phyloP scores from a whole-genome alignment of 208 protist species.

The Willaertia magna region DNA sequence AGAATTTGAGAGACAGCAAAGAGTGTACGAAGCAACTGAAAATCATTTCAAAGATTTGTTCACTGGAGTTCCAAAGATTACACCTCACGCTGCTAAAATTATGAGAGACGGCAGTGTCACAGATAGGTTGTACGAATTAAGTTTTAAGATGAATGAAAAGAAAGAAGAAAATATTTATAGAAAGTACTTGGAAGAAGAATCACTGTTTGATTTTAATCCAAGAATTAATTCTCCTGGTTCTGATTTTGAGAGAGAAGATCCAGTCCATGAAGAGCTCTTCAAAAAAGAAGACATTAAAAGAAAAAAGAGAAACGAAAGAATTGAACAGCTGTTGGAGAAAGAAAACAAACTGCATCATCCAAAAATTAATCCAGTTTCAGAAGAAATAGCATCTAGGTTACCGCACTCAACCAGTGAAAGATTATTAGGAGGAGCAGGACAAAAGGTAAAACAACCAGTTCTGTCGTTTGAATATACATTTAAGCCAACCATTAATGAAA shows the following conservation, averaged over 20 bases:
- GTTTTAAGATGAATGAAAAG: slow-evolving; percentile 36
- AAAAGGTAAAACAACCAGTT: neutral
- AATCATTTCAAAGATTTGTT: slow-evolving; percentile 33
- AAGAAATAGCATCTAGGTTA: slow-evolving; percentile 43
- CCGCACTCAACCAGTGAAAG: slow-evolving; percentile 43
- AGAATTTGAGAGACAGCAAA: slow-evolving; percentile 38
- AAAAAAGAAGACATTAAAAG: slow-evolving; percentile 29
- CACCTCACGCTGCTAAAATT: slow-evolving; percentile 40
- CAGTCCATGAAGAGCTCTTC: slow-evolving; percentile 32
- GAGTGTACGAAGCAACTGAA: slow-evolving; percentile 12
- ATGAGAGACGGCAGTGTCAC: slow-evolving; percentile 34
- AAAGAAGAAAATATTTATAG: slow-evolving; percentile 26
- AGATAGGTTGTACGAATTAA: slow-evolving; percentile 41
- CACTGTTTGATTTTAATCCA: slow-evolving; percentile 33
- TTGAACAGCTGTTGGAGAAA: slow-evolving; percentile 11
- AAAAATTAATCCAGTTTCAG: slow-evolving; percentile 50
- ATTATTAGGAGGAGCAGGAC: slow-evolving; percentile 21
- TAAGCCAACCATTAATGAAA: slow-evolving; percentile 5
- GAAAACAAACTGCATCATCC: slow-evolving; percentile 32
- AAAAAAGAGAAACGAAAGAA: slow-evolving; percentile 15
- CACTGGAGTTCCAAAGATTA: slow-evolving; percentile 37
- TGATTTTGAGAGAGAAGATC: slow-evolving; percentile 11
- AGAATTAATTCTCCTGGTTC: slow-evolving; percentile 39
- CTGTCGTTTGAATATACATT: neutral
- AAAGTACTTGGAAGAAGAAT: slow-evolving; percentile 17